Base-by-base conservation (phyloP, 208 protist species). In the Leishmania tarentolae region DNA sequence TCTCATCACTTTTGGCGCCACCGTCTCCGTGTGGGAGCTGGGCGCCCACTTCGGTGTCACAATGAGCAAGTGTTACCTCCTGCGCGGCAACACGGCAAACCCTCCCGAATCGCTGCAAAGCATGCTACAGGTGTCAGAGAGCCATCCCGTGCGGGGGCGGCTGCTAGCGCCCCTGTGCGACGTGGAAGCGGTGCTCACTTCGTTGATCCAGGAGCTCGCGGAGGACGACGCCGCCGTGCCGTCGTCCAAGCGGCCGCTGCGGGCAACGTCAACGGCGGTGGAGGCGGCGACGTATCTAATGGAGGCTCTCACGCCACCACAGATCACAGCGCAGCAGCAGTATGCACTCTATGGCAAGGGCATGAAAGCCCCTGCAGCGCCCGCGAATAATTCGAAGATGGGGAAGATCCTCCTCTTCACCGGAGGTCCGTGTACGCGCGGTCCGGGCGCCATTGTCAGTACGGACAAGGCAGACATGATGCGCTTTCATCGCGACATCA, bases 401-500 rank as follows among this genome's bases (percentile, higher is more conserved):
- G 92, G 94, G 42, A 86, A 89, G 66, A 88, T 99, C 57, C 91
- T 99, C 83, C 83, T 97, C 57, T 99, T 99, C 85, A 92, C 98
- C 7, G 97, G 96, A 52, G 98, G 99, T 13, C 96, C 98, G 1
- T 98, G 94, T 85, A 99, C 98, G 9, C 86, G 97, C 75, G 98
- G 98, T 5, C 94, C 96, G 15, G 99, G 98, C 50, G 87, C 95
- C 44, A 86, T 98, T 66, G 95, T 98, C 61, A 78, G 87, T 53
- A 91, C 93, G 17, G 94, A 99, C 75, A 93, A 99, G 75, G 90
- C 88, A 17, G 95, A 99, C 78, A 93, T 99, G 89, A 99, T 99
- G 81, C 95, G 99, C 56, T 98, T 96, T 61, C 98, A 99, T 79
- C 91, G 94, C 69, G 99, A 99, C 86, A 98, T 99, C 79, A 93